These are phyloP conservation scores for Aegilops tauschii DNA, from an alignment of 176 grass and related monocot genomes.

Conservation along the genomic window DNA sequence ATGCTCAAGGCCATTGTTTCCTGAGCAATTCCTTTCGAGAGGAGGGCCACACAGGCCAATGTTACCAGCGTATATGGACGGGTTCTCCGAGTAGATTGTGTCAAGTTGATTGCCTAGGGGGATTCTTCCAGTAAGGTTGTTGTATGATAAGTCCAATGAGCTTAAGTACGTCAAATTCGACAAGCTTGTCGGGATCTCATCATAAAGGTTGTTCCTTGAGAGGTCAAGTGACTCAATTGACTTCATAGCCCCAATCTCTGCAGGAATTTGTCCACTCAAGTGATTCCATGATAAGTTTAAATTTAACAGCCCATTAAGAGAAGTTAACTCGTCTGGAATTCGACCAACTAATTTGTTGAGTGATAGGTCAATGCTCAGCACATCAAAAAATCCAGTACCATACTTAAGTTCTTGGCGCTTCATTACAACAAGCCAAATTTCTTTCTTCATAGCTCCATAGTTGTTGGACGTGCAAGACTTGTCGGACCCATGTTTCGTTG, in stretches of 20 bases:
- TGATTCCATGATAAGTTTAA: neutral
- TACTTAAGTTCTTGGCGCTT: slow-evolving; percentile 5
- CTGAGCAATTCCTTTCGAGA: slow-evolving; percentile 9
- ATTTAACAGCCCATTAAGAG: neutral
- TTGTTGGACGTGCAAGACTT: neutral
- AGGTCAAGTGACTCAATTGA: slow-evolving; percentile 53
- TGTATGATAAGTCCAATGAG: slow-evolving; percentile 36
- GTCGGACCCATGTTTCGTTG: neutral
- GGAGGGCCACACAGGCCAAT: slow-evolving; percentile 22
- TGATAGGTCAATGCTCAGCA: neutral
- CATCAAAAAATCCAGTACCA: neutral
- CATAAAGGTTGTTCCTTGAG: slow-evolving; percentile 26
- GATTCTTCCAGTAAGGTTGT: slow-evolving; percentile 35
- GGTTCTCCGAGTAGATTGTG: slow-evolving; percentile 17
- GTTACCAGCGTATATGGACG: slow-evolving; percentile 31
- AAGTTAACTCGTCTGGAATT: neutral
- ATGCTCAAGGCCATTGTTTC: neutral
- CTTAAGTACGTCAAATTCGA: slow-evolving; percentile 16
- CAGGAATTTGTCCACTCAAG: neutral
- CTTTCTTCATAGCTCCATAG: neutral
- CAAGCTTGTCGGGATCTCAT: slow-evolving; percentile 5
- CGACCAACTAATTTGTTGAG: neutral
- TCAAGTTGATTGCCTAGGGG: slow-evolving; percentile 37
- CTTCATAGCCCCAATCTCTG: slow-evolving; percentile 5
- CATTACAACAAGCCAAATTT: neutral